A percentile compares a stretch with the other conserved stretches of the same genome.
Evolutionary conservation across 1,284 basidiomycete genomes (phyloP).

Genomic region (Heliocybe sulcata): DNA sequence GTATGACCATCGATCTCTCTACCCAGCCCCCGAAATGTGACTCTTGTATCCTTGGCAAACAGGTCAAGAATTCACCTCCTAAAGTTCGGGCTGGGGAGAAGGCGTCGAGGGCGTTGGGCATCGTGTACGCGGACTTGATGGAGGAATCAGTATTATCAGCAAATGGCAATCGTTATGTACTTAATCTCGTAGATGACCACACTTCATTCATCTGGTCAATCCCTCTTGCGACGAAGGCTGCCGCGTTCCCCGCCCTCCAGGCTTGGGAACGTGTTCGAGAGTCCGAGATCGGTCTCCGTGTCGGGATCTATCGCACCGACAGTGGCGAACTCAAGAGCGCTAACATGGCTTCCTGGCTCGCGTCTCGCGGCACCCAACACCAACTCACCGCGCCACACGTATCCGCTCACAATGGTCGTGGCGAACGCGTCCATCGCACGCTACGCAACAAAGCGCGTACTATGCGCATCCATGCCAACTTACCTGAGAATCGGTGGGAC

Average conservation of each 20-base stretch:
- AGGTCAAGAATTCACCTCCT: constrained; percentile 7
- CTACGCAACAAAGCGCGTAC: constrained; percentile 15
- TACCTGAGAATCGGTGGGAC: constrained; percentile 19
- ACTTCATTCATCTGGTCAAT: constrained; percentile 4
- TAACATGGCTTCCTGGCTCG: background rate
- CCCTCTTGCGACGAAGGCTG: background rate
- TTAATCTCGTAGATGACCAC: constrained; percentile 8
- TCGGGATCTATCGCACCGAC: constrained; percentile 1
- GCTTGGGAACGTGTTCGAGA: background rate
- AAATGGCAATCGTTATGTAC: constrained; percentile 4
- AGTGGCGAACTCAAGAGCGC: constrained; percentile 1
- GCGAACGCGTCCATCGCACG: constrained; percentile 20
- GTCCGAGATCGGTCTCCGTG: background rate
- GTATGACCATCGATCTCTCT: constrained; percentile 9
- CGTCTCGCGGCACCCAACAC: constrained; percentile 1
- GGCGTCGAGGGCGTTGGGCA: constrained; percentile 4
- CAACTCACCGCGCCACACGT: constrained; percentile 20
- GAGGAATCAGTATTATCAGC: constrained; percentile 4
- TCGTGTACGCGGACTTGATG: constrained; percentile 5
- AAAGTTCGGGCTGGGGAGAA: constrained; percentile 5
- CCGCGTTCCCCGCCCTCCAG: background rate
- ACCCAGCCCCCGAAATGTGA: constrained; percentile 8
- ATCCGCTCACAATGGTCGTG: constrained; percentile 20
- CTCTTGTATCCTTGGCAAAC: constrained; percentile 8
- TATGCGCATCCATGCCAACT: constrained; percentile 15